These are phyloP conservation scores for Neckera pumila DNA, from an alignment of 225 moss, liverwort and hornwort species.

Conservation along the genomic window DNA sequence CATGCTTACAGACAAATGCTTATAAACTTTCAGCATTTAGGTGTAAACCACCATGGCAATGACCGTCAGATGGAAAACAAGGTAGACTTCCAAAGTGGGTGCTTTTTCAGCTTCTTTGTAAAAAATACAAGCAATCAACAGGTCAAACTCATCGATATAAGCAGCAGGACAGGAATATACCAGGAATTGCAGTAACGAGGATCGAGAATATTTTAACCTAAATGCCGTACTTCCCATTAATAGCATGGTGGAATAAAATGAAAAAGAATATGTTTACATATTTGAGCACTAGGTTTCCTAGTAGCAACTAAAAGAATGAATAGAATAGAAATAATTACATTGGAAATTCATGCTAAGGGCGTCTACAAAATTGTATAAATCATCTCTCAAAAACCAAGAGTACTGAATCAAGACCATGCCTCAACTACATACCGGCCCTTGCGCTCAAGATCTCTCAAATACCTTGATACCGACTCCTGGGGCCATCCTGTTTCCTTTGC, in stretches of 20 bases:
- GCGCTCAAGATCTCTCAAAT: conserved; percentile 78
- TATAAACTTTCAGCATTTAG: not conserved
- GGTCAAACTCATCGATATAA: not conserved
- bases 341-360: not conserved
- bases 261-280: not conserved
- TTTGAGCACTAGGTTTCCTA: not conserved
- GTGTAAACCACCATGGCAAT: not conserved
- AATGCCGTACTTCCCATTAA: not conserved
- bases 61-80: not conserved
- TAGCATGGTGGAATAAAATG: not conserved
- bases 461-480: conserved; percentile 56
- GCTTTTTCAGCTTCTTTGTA: not conserved
- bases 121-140: not conserved
- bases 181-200: not conserved
- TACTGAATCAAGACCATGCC: conserved; percentile 44
- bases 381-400: not conserved
- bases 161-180: not conserved
- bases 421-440: conserved; percentile 79
- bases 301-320: conserved; percentile 4
- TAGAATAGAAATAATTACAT: not conserved
- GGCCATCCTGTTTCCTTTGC: conserved; percentile 55
- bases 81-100: not conserved
- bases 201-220: not conserved
- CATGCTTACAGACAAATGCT: not conserved
- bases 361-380: not conserved